These are phyloP conservation scores for Cyberlindnera xylosilytica DNA, from an alignment of 805 yeast genomes.

Conservation along the genomic window DNA sequence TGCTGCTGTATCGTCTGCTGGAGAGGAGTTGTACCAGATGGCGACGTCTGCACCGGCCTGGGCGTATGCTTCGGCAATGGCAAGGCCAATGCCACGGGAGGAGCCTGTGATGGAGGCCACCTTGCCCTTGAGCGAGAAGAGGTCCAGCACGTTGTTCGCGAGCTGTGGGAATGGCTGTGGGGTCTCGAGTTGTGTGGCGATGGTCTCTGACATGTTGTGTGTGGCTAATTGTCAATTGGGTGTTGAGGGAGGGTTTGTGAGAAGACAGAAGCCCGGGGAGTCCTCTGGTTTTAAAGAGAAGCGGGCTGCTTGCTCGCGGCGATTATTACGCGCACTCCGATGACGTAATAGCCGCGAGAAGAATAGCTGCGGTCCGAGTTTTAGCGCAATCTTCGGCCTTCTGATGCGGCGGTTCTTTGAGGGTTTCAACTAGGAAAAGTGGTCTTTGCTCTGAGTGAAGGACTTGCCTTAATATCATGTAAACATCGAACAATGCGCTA, in stretches of 20 bases:
- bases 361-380: too few relatives aligned
- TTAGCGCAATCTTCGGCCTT: too few relatives aligned
- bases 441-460: too few relatives aligned
- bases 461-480: too few relatives aligned
- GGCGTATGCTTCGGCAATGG: constrained; percentile 79
- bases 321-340: neutral
- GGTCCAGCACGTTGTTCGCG: constrained; percentile 52
- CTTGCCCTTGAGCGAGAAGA: constrained; percentile 80
- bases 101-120: constrained; percentile 85
- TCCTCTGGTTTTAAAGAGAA: too few relatives aligned
- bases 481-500: too few relatives aligned
- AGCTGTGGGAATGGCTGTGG: constrained; percentile 55
- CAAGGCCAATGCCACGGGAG: constrained; percentile 78
- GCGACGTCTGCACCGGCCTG: constrained; percentile 91
- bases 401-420: too few relatives aligned
- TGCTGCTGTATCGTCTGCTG: constrained; percentile 37
- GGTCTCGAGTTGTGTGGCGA: constrained; percentile 23
- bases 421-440: too few relatives aligned
- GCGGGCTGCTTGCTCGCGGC: neutral
- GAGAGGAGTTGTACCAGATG: constrained; percentile 29
- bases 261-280: neutral
- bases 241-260: neutral
- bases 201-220: constrained; percentile 14
- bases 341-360: too few relatives aligned
- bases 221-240: neutral